Evolutionary conservation across 1,284 basidiomycete genomes (phyloP), one percentile per base, ranked within the genome.

Genomic region (Ceratobasidium sp.): DNA sequence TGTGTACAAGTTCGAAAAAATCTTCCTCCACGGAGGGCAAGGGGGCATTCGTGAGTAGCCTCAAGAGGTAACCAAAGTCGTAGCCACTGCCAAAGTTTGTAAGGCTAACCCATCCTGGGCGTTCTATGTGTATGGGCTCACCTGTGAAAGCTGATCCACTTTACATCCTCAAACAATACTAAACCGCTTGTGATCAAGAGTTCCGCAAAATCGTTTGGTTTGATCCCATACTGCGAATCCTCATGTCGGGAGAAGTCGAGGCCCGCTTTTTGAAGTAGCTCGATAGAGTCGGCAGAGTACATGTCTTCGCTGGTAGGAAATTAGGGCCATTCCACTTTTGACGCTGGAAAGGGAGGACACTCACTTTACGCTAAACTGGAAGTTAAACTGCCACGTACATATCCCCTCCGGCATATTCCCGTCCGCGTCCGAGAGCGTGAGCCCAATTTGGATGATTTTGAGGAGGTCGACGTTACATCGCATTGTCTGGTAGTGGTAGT

Each of bases 401-500:
- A 92, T 90, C 71, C 97, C 95, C 78, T 91, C 90, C 9, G 97
- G 95, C 77, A 92, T 90, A 81, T 96, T 92, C 7, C 97, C 97
- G 43, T 98, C 90, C 83, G 96, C 96, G 83, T 99, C 96, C 68
- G 95, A 93, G 51, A 99, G 87, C 1, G 97, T 98, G 80, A 99
- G 89, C 8, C 97, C 97, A 76, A 99, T 91, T 86, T 99, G 97
- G 76, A 99, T 98, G 85, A 99, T 95, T 86, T 96, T 96, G 81
- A 99, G 89, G 75, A 99, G 88, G 88, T 99, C 97, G 82, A 99
- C 98, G 84, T 99, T 99, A 86, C 95, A 97, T 79, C 97, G 91
- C 92, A 99, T 96, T 4, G 98, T 99, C 85, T 99, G 97, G 85
- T 98, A 99, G 85, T 99, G 97, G 82, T 99, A 99, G 85, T 99